A percentile compares a stretch with the other conserved stretches of the same genome.
These are phyloP conservation scores for Populus hybrid DNA, from an alignment of 441 rosid genomes.

Conservation along the genomic window DNA sequence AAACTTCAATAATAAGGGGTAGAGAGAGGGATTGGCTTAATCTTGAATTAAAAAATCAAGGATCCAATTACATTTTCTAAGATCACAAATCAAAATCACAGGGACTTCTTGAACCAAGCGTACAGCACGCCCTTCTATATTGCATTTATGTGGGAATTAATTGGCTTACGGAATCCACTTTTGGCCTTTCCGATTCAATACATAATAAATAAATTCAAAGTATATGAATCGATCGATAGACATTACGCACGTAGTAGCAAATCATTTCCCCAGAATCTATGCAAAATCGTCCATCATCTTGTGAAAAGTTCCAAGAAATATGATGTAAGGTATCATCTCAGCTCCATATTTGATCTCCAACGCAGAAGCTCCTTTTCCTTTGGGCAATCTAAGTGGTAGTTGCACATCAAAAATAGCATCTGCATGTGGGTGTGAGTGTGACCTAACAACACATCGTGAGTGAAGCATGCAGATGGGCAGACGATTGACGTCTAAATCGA, in stretches of 20 bases:
- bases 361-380: not conserved
- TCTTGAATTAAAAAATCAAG: not conserved
- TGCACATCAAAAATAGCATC: conserved; percentile 1
- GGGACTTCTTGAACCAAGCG: not conserved
- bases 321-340: not conserved
- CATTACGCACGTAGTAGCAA: not conserved
- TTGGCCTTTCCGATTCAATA: not conserved
- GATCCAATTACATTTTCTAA: not conserved
- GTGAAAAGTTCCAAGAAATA: conserved; percentile 1
- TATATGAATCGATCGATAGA: not conserved
- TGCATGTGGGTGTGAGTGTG: conserved; percentile 23
- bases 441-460: conserved; percentile 9
- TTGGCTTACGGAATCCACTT: not conserved
- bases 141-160: not conserved
- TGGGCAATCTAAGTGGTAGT: not conserved
- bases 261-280: not conserved
- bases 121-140: not conserved
- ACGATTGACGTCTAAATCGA: conserved; percentile 20
- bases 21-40: too few relatives aligned
- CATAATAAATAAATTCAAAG: not conserved
- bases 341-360: too few relatives aligned
- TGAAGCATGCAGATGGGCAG: not conserved
- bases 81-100: not conserved
- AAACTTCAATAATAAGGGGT: too few relatives aligned
- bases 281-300: not conserved